A percentile compares a stretch with the other conserved stretches of the same genome.
phyloP scores from a whole-genome alignment of 164 flowering plant genomes.

The Piper longum region DNA sequence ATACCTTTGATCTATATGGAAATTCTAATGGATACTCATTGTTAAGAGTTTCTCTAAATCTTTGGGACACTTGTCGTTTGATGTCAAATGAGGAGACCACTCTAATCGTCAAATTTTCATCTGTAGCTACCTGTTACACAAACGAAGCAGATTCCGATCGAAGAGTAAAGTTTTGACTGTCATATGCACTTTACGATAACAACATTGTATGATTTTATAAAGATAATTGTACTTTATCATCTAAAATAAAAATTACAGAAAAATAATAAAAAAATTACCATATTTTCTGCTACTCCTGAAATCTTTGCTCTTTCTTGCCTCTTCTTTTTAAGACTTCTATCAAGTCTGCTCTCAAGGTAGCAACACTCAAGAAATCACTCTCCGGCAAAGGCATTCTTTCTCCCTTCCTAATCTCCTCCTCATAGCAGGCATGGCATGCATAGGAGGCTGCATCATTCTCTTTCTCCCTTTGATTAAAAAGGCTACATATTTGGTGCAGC shows the following conservation, averaged over 20 bases:
- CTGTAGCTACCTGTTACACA: slow-evolving; percentile 10
- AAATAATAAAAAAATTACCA: slow-evolving; percentile 3
- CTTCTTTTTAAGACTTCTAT: slow-evolving; percentile 5
- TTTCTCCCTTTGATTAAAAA: slow-evolving; percentile 8
- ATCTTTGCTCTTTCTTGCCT: slow-evolving; percentile 10
- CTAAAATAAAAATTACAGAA: background rate
- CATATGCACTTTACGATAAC: too few species aligned
- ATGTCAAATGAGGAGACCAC: slow-evolving; percentile 15
- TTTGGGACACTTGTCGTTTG: slow-evolving; percentile 6
- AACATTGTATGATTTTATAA: too few species aligned
- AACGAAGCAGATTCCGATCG: too few species aligned
- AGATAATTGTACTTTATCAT: too few species aligned
- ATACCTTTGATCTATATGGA: slow-evolving; percentile 15
- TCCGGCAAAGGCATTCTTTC: slow-evolving; percentile 7
- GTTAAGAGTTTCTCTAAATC: slow-evolving; percentile 4
- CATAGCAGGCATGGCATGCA: slow-evolving; percentile 10
- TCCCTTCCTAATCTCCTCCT: slow-evolving; percentile 7
- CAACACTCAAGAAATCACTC: slow-evolving; percentile 9
- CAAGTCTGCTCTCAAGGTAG: slow-evolving; percentile 12
- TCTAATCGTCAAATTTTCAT: slow-evolving; percentile 9
- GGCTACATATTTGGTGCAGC: slow-evolving; percentile 20
- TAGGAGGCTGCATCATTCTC: slow-evolving; percentile 9
- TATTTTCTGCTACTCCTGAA: slow-evolving; percentile 5
- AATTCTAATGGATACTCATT: slow-evolving; percentile 11
- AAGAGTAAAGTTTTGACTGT: too few species aligned